A percentile compares a stretch with the other conserved stretches of the same genome.
These are phyloP conservation scores for Kwoniella botswanensis DNA, from an alignment of 768 basidiomycete genomes.

Conservation along the genomic window DNA sequence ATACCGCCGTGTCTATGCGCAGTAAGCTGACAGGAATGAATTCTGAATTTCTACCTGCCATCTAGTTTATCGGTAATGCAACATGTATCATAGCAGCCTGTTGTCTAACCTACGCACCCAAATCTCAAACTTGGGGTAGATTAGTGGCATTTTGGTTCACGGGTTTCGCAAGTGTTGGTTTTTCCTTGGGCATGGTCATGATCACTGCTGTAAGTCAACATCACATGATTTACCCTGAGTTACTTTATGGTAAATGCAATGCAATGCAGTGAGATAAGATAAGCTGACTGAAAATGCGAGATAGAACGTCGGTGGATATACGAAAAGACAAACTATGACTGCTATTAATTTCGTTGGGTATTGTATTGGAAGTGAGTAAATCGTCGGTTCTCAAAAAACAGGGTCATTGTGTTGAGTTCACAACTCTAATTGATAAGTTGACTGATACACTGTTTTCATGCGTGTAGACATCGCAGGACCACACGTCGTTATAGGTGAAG, in stretches of 20 bases:
- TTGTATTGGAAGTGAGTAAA: conserved; percentile 32
- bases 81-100: conserved; percentile 58
- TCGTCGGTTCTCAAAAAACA: too few relatives aligned
- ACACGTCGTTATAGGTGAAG: conserved; percentile 31
- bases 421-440: too few relatives aligned
- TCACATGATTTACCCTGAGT: too few relatives aligned
- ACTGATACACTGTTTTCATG: background rate
- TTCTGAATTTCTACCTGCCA: background rate
- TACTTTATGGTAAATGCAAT: too few relatives aligned
- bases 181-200: conserved; percentile 46
- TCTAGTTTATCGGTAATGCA: conserved; percentile 41
- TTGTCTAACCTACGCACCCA: conserved; percentile 53
- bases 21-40: background rate
- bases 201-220: conserved; percentile 36
- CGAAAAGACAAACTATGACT: conserved; percentile 45
- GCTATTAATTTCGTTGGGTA: conserved; percentile 55
- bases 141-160: conserved; percentile 58
- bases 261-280: too few relatives aligned
- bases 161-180: conserved; percentile 43
- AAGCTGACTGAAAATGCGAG: background rate
- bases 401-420: too few relatives aligned
- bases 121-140: conserved; percentile 51
- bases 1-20: too few relatives aligned
- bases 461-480: conserved; percentile 19
- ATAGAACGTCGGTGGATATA: conserved; percentile 47